Percentiles rank a stretch among this genome's conserved stretches.
Evolutionary conservation across 345 rosid species (phyloP).

Genomic region (Syzygium oleosum): DNA sequence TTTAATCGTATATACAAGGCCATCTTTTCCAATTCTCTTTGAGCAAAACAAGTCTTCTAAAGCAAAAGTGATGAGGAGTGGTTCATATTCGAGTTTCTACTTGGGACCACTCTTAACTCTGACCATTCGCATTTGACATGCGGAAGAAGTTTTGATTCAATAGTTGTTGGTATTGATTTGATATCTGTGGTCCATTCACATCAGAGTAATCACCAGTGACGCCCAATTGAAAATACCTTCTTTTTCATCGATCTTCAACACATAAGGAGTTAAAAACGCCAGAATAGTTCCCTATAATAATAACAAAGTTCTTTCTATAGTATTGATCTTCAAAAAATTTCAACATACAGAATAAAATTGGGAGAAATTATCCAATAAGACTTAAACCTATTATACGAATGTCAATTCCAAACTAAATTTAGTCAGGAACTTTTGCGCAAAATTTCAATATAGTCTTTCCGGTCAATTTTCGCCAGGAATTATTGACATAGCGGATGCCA

Average conservation of each 20-base stretch:
- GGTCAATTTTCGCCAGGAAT: rapidly evolving
- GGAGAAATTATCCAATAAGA: not conserved
- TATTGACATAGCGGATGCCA: not conserved
- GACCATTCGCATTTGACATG: not conserved
- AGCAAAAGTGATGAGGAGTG: not conserved
- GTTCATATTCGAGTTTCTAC: no score
- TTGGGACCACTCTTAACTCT: not conserved
- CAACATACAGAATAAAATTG: rapidly evolving
- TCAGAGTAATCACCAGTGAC: not conserved
- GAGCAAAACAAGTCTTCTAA: not conserved
- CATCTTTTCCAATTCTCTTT: not conserved
- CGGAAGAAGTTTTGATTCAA: not conserved
- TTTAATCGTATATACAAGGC: not conserved
- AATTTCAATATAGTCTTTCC: not conserved
- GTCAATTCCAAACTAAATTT: not conserved
- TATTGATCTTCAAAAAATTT: not conserved
- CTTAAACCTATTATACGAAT: not conserved
- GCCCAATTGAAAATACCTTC: not conserved
- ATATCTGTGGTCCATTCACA: not conserved
- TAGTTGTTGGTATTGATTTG: not conserved
- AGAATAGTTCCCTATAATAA: not conserved
- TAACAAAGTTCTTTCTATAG: not conserved
- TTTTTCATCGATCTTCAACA: no score
- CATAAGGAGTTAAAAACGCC: not conserved
- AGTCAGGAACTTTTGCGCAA: not conserved